Percentiles rank a stretch among this genome's conserved stretches.
Conservation (phyloP, 768 basidiomycete genomes). For the Rhodocollybia butyracea region DNA sequence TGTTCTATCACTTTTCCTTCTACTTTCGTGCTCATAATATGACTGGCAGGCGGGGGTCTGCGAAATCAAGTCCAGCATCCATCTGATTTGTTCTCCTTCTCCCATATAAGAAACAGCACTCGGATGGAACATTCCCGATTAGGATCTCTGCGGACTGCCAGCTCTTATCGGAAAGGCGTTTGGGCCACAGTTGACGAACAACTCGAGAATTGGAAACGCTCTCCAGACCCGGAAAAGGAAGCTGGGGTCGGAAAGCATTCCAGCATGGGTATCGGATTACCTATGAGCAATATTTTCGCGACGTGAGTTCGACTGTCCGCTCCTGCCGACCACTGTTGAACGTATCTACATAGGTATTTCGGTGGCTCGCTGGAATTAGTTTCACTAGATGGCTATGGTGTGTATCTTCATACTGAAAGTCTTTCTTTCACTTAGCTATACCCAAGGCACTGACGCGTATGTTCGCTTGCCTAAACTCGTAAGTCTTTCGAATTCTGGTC, state of each 20-base stretch:
- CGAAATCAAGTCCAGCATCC: constrained; percentile 52
- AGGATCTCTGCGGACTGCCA: constrained; percentile 63
- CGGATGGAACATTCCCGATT: constrained; percentile 66
- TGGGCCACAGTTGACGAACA: constrained; percentile 82
- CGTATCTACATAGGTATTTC: constrained; percentile 84
- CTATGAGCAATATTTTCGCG: constrained; percentile 88
- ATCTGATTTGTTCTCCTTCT: constrained; percentile 86
- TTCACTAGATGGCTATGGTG: constrained; percentile 83
- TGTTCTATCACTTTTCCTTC: background rate
- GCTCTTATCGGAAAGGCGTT: constrained; percentile 58
- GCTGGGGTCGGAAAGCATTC: constrained; percentile 51
- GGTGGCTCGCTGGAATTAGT: constrained; percentile 79
- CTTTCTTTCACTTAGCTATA: background rate
- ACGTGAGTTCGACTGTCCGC: constrained; percentile 63
- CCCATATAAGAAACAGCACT: constrained; percentile 74
- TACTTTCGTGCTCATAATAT: constrained; percentile 9
- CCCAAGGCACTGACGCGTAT: constrained; percentile 77
- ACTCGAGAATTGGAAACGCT: constrained; percentile 46
- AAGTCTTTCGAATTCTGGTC: constrained; percentile 20
- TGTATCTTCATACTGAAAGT: constrained; percentile 19
- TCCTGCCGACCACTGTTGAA: no score
- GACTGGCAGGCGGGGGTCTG: constrained; percentile 62
- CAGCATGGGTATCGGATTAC: constrained; percentile 77
- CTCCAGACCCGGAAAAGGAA: constrained; percentile 21
- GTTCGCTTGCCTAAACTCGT: constrained; percentile 79